Conservation (phyloP, 768 basidiomycete species). For the Hysterangium stoloniferum region DNA sequence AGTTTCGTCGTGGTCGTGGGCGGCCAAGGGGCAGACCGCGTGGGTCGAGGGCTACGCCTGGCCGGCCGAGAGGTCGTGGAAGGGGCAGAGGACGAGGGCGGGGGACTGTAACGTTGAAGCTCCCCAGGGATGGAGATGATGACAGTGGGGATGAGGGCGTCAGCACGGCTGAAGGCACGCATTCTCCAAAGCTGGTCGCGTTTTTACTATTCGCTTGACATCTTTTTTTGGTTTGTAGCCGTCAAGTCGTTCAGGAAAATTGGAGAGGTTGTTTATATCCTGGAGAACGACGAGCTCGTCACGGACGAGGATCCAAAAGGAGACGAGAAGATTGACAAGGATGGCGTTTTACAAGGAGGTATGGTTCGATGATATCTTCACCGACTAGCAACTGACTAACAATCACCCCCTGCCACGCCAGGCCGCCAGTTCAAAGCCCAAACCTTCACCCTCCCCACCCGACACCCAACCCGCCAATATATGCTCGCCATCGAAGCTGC, state of each 20-base stretch:
- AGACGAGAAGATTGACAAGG: slow-evolving; percentile 82
- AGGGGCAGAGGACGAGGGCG: slow-evolving; percentile 32
- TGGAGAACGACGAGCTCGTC: slow-evolving; percentile 86
- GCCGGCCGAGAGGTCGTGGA: slow-evolving; percentile 18
- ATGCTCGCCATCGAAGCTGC: slow-evolving; percentile 98
- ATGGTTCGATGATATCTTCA: slow-evolving; percentile 21
- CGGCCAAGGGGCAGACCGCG: slow-evolving; percentile 34
- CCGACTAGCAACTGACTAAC: slow-evolving; percentile 11
- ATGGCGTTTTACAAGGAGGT: slow-evolving; percentile 84
- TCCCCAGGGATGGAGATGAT: slow-evolving; percentile 26
- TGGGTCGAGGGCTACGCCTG: slow-evolving; percentile 19
- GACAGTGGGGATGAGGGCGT: slow-evolving; percentile 13
- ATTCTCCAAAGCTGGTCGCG: background rate
- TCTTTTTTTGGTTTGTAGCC: slow-evolving; percentile 21
- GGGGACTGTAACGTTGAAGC: slow-evolving; percentile 26
- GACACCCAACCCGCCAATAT: slow-evolving; percentile 79
- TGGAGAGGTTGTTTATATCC: slow-evolving; percentile 63
- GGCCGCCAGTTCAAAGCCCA: slow-evolving; percentile 83
- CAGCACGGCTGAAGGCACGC: slow-evolving; percentile 20
- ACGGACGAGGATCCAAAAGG: slow-evolving; percentile 81
- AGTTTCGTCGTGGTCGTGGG: slow-evolving; percentile 25
- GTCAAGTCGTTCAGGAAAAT: slow-evolving; percentile 70
- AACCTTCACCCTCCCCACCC: slow-evolving; percentile 80
- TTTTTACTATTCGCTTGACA: background rate
- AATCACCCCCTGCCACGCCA: slow-evolving; percentile 23